Conservation (phyloP, 306 rosid species). For the Coriaria nepalensis region DNA sequence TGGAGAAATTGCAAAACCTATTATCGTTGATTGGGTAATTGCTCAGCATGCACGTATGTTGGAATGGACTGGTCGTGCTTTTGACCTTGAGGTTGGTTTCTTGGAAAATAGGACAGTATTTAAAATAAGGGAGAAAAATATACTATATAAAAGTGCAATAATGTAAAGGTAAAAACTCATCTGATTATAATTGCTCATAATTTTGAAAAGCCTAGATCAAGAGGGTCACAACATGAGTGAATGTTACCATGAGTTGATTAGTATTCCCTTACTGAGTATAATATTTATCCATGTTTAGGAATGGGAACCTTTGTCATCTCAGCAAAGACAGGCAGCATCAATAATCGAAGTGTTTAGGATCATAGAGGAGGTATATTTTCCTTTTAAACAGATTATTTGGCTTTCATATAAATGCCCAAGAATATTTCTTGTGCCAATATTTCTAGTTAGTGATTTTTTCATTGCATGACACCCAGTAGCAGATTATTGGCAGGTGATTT, state of each 20-base stretch:
- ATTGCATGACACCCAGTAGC: too few relatives aligned
- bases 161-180: neutral
- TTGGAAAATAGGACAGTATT: constrained; percentile 4
- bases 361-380: constrained; percentile 36
- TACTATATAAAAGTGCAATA: neutral
- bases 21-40: constrained; percentile 51
- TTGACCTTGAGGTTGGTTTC: constrained; percentile 43
- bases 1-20: constrained; percentile 38
- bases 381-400: constrained; percentile 4
- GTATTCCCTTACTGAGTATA: neutral
- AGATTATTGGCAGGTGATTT: too few relatives aligned
- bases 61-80: constrained; percentile 48
- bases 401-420: neutral
- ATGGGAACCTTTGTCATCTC: constrained; percentile 46
- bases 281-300: constrained; percentile 20
- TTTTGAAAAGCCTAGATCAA: too few relatives aligned
- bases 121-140: neutral
- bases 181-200: neutral
- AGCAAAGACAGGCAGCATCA: constrained; percentile 41
- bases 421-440: constrained; percentile 2
- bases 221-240: too few relatives aligned
- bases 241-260: constrained; percentile 1
- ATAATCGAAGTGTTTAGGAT: constrained; percentile 42
- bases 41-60: constrained; percentile 31
- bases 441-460: neutral